These are phyloP conservation scores for Saksenaea oblongispora DNA, from an alignment of 371 early-diverging fungal species.

Conservation along the genomic window DNA sequence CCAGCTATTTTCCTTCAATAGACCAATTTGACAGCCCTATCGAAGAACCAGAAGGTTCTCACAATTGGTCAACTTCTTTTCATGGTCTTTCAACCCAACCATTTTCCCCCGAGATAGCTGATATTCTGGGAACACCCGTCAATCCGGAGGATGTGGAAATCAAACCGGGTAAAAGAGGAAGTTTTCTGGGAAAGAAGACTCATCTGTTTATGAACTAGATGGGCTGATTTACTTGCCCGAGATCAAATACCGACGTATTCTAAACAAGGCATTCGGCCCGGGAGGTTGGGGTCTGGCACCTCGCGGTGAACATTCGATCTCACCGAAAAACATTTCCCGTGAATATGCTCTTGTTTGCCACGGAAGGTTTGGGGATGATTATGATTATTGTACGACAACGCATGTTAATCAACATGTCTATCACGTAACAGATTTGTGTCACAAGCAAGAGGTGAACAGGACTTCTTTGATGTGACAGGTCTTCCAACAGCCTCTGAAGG, in stretches of 20 bases:
- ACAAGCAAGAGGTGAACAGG: slow-evolving; percentile 96
- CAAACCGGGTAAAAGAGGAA: slow-evolving; percentile 73
- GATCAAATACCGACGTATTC: slow-evolving; percentile 94
- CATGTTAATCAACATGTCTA: not conserved
- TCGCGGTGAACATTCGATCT: slow-evolving; percentile 87
- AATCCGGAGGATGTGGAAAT: slow-evolving; percentile 83
- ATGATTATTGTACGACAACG: not conserved
- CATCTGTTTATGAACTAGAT: slow-evolving; percentile 49
- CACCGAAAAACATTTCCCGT: slow-evolving; percentile 76
- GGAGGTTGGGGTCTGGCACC: slow-evolving; percentile 95
- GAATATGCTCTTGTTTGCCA: slow-evolving; percentile 90
- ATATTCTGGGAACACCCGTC: slow-evolving; percentile 76
- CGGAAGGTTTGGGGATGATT: slow-evolving; percentile 62
- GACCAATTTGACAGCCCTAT: slow-evolving; percentile 22
- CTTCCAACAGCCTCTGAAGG: slow-evolving; percentile 92
- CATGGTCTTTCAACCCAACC: slow-evolving; percentile 72
- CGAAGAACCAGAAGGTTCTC: slow-evolving; percentile 18
- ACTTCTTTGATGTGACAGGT: slow-evolving; percentile 74
- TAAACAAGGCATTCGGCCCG: slow-evolving; percentile 92
- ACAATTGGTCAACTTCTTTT: slow-evolving; percentile 77
- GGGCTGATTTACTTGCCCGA: slow-evolving; percentile 94
- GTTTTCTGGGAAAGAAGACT: not conserved
- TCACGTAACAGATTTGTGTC: slow-evolving; percentile 62
- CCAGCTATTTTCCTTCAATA: slow-evolving; percentile 19
- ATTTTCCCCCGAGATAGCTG: slow-evolving; percentile 70